These are phyloP conservation scores for Phytophthora pini DNA, from an alignment of 352 stramenopile species.

Conservation along the genomic window DNA sequence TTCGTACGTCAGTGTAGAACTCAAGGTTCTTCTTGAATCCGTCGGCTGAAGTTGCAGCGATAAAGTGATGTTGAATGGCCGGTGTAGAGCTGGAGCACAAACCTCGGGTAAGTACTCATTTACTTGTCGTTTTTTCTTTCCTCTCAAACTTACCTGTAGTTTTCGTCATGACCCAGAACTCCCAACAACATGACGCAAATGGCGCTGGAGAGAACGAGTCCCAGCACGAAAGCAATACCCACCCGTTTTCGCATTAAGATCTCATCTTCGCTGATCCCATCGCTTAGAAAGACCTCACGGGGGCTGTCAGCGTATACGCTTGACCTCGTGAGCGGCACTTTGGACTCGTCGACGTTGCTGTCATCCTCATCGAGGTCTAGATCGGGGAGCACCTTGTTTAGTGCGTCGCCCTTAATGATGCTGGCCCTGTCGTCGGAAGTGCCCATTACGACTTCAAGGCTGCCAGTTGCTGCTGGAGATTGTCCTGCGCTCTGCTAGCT, in stretches of 20 bases:
- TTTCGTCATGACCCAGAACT: slow-evolving; percentile 70
- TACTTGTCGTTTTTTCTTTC: neutral
- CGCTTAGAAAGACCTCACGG: slow-evolving; percentile 36
- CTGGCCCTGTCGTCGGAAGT: slow-evolving; percentile 54
- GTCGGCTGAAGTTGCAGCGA: slow-evolving; percentile 67
- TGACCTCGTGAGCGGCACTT: slow-evolving; percentile 46
- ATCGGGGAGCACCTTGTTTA: slow-evolving; percentile 40
- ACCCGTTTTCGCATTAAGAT: slow-evolving; percentile 59
- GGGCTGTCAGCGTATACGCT: slow-evolving; percentile 83
- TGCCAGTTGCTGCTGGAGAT: slow-evolving; percentile 9
- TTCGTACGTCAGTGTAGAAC: slow-evolving; percentile 70
- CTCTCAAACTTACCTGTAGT: slow-evolving; percentile 55
- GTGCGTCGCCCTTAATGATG: slow-evolving; percentile 59
- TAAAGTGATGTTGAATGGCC: slow-evolving; percentile 81
- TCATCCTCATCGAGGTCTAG: slow-evolving; percentile 41
- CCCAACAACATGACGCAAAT: slow-evolving; percentile 73
- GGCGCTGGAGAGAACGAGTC: slow-evolving; percentile 64
- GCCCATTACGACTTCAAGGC: slow-evolving; percentile 24
- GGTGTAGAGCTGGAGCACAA: slow-evolving; percentile 54
- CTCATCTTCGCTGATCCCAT: slow-evolving; percentile 55
- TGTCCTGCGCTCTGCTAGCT: slow-evolving; percentile 24
- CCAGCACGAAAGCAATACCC: slow-evolving; percentile 59
- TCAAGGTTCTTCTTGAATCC: slow-evolving; percentile 76
- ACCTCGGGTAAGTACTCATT: slow-evolving; percentile 1
- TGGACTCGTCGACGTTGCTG: slow-evolving; percentile 38